Percentiles rank a stretch among this genome's conserved stretches.
These are phyloP conservation scores for Podila horticola DNA, from an alignment of 192 early-diverging fungal species.

Conservation along the genomic window DNA sequence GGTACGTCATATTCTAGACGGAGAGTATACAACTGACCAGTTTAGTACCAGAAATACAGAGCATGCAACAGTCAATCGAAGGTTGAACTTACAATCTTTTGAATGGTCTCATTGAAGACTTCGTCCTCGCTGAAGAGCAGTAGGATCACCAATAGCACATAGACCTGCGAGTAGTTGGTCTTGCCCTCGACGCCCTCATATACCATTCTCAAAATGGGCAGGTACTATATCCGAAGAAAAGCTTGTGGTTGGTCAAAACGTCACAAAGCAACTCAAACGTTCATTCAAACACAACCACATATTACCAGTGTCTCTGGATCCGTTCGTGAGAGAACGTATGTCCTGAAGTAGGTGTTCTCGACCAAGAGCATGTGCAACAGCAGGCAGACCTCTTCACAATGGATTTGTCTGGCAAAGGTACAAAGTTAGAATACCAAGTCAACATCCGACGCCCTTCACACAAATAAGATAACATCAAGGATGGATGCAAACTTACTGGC, in stretches of 20 bases:
- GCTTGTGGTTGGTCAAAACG: constrained; percentile 29
- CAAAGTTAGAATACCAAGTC: background rate
- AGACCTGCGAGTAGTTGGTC: constrained; percentile 69
- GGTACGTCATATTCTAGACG: constrained; percentile 63
- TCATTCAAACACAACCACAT: background rate
- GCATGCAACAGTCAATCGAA: background rate
- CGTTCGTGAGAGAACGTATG: constrained; percentile 76
- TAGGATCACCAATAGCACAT: constrained; percentile 74
- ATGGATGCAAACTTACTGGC: constrained; percentile 53
- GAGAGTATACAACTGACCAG: background rate
- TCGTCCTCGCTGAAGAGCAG: constrained; percentile 77
- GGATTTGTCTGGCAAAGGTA: constrained; percentile 44
- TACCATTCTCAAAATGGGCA: constrained; percentile 71
- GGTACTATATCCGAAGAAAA: constrained; percentile 35
- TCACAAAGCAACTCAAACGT: background rate
- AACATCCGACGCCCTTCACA: background rate
- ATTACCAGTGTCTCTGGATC: constrained; percentile 82
- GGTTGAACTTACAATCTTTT: constrained; percentile 68
- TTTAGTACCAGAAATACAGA: background rate
- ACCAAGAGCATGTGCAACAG: constrained; percentile 73
- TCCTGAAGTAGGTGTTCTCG: constrained; percentile 73
- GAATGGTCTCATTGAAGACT: constrained; percentile 76
- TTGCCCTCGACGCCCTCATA: constrained; percentile 74
- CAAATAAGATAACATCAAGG: background rate
- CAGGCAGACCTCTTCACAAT: constrained; percentile 70